Percentiles rank a stretch among this genome's conserved stretches.
Evolutionary conservation across 495 filamentous ascomycete genomes (phyloP).

Genomic region (Penicillium egyptiacum): DNA sequence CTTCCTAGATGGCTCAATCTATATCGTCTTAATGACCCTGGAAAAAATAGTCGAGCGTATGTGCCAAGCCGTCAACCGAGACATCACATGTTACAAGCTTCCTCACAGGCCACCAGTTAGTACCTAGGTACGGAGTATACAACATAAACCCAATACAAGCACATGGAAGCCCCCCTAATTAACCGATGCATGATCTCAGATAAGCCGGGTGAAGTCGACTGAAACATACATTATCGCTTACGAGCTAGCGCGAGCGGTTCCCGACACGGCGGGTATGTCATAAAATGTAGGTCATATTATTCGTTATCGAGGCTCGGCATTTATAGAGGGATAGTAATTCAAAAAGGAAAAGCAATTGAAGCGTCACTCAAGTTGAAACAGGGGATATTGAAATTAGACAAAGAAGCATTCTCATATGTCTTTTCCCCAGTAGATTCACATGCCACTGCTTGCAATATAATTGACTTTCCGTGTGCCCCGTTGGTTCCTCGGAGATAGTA

Average conservation of each 20-base stretch:
- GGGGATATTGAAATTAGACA: background rate
- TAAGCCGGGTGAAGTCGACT: background rate
- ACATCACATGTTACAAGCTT: background rate
- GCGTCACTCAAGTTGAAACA: background rate
- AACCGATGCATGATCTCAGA: background rate
- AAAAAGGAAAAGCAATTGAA: background rate
- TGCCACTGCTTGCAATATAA: background rate
- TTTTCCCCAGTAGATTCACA: background rate
- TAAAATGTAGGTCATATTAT: background rate
- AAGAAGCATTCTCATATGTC: background rate
- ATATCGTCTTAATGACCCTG: background rate
- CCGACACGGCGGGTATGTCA: background rate
- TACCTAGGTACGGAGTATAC: background rate
- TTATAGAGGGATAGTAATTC: background rate
- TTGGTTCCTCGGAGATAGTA: conserved; percentile 1
- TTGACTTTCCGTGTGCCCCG: conserved; percentile 4
- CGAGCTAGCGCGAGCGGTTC: background rate
- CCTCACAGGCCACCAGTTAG: background rate
- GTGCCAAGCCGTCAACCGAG: background rate
- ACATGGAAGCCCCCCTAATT: background rate
- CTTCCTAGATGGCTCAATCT: background rate
- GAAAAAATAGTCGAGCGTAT: background rate
- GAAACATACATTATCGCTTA: conserved; percentile 1
- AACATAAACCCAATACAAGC: background rate
- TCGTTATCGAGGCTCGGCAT: background rate